These are phyloP conservation scores for Solanum chiquidenum DNA, from an alignment of 257 asterid genomes.

Conservation along the genomic window DNA sequence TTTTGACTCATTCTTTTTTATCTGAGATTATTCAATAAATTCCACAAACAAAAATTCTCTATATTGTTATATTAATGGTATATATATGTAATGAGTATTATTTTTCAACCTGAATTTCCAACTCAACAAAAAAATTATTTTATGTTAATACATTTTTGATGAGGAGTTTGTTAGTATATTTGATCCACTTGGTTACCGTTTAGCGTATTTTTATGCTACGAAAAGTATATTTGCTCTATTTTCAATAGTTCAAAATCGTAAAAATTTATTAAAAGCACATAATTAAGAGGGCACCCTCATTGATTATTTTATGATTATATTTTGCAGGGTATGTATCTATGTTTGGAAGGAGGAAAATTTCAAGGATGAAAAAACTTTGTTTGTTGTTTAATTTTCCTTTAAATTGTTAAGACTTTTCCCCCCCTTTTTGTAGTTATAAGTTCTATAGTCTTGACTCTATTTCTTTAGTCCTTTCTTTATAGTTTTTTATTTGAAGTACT, in stretches of 20 bases:
- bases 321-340: background rate
- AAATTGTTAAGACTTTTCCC: background rate
- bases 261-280: background rate
- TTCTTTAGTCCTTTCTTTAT: background rate
- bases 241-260: background rate
- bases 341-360: background rate
- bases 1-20: background rate
- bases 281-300: background rate
- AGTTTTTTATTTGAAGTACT: background rate
- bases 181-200: background rate
- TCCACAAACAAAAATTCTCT: background rate
- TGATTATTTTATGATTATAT: background rate
- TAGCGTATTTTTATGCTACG: background rate
- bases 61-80: too few species aligned
- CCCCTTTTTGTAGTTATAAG: background rate
- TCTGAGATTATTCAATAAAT: background rate
- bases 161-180: background rate
- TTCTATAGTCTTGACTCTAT: background rate
- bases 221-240: background rate
- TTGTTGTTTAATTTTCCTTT: background rate
- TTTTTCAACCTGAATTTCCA: too few species aligned
- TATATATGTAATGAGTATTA: too few species aligned
- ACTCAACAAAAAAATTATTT: too few species aligned
- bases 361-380: background rate
- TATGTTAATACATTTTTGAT: too few species aligned